Percentiles rank a stretch among this genome's conserved stretches.
Evolutionary conservation across 164 flowering plant genomes (phyloP).

Genomic region (Macadamia tetraphylla): DNA sequence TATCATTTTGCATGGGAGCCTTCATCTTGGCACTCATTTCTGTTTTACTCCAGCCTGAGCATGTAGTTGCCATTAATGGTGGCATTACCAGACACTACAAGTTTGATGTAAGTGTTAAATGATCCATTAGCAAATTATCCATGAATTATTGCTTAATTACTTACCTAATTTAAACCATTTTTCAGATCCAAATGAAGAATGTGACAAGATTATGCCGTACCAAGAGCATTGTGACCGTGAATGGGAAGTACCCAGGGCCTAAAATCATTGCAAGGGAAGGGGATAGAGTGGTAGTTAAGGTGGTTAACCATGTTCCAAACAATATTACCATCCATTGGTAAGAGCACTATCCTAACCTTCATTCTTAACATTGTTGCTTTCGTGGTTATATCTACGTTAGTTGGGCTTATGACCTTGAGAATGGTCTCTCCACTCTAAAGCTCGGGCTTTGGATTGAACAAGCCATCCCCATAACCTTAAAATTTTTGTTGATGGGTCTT

Average conservation of each 20-base stretch:
- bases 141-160: neutral
- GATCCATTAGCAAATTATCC: neutral
- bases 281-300: slow-evolving; percentile 30
- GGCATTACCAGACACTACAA: slow-evolving; percentile 34
- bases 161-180: neutral
- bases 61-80: slow-evolving; percentile 11
- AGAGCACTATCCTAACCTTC: too few relatives aligned
- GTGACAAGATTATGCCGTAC: slow-evolving; percentile 41
- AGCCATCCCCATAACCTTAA: too few relatives aligned
- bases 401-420: too few relatives aligned
- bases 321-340: slow-evolving; percentile 24
- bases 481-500: too few relatives aligned
- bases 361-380: too few relatives aligned
- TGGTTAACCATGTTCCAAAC: slow-evolving; percentile 26
- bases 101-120: slow-evolving; percentile 23
- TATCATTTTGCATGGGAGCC: neutral
- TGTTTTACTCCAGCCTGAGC: slow-evolving; percentile 10
- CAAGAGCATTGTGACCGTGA: slow-evolving; percentile 32
- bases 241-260: slow-evolving; percentile 43
- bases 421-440: too few relatives aligned
- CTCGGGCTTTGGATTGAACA: too few relatives aligned
- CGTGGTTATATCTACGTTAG: too few relatives aligned
- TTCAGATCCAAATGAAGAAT: slow-evolving; percentile 26
- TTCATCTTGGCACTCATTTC: neutral
- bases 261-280: slow-evolving; percentile 31